phyloP scores from a whole-genome alignment of 2,329 filamentous ascomycete genomes.

The Xylaria sp. region DNA sequence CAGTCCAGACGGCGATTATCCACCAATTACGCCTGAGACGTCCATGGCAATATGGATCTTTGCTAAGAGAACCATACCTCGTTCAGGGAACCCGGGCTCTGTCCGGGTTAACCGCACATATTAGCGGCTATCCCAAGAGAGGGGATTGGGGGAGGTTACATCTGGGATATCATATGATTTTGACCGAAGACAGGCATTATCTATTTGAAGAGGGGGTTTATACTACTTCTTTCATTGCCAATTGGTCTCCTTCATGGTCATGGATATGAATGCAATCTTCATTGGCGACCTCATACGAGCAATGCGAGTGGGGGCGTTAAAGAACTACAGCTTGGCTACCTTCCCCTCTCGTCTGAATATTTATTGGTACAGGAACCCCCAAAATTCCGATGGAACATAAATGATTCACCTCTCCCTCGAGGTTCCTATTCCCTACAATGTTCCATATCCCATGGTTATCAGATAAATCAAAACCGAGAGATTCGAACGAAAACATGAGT shows the following conservation, averaged over 20 bases:
- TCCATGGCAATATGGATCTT: not conserved
- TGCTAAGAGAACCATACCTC: not conserved
- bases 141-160: slow-evolving; percentile 40
- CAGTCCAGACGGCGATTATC: not conserved
- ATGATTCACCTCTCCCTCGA: slow-evolving; percentile 31
- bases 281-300: slow-evolving; percentile 40
- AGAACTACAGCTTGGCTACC: slow-evolving; percentile 29
- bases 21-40: slow-evolving; percentile 8
- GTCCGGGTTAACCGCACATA: slow-evolving; percentile 24
- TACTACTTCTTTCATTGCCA: slow-evolving; percentile 31
- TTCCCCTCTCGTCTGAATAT: slow-evolving; percentile 43
- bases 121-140: slow-evolving; percentile 19
- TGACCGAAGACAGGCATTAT: slow-evolving; percentile 38
- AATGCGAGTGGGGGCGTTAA: slow-evolving; percentile 23
- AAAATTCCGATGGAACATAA: slow-evolving; percentile 40
- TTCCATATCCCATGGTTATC: slow-evolving; percentile 36
- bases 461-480: slow-evolving; percentile 30
- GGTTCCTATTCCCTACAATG: slow-evolving; percentile 31
- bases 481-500: slow-evolving; percentile 46
- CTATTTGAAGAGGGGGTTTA: slow-evolving; percentile 35
- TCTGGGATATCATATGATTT: slow-evolving; percentile 44
- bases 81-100: slow-evolving; percentile 26
- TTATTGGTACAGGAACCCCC: slow-evolving; percentile 34
- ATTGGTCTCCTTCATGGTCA: slow-evolving; percentile 29
- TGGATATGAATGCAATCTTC: slow-evolving; percentile 23